Percentiles rank a stretch among this genome's conserved stretches.
phyloP scores from a whole-genome alignment of 2,329 filamentous ascomycete species.

The Penicillium capsulatum region DNA sequence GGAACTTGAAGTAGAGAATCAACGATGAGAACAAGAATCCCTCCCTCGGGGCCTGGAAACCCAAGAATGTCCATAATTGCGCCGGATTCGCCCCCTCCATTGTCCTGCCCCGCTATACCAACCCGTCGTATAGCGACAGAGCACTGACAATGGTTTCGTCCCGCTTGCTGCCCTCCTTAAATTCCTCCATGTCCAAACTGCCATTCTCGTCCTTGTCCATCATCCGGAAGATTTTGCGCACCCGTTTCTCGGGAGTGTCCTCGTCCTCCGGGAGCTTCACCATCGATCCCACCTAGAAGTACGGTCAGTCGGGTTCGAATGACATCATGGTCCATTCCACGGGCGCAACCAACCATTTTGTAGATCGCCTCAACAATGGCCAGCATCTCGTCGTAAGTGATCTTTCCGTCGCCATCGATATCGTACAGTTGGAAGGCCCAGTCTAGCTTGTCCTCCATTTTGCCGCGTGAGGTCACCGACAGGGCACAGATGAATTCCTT shows the following conservation, averaged over 20 bases:
- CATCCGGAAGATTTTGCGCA: slow-evolving; percentile 98
- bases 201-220: slow-evolving; percentile 99
- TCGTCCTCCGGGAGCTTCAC: slow-evolving; percentile 98
- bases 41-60: too few relatives aligned
- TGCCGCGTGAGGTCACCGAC: slow-evolving; percentile 92
- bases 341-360: slow-evolving; percentile 79
- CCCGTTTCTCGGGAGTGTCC: slow-evolving; percentile 97
- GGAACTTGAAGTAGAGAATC: neutral
- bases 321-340: too few relatives aligned
- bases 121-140: slow-evolving; percentile 88
- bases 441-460: slow-evolving; percentile 99
- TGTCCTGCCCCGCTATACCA: slow-evolving; percentile 63
- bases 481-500: slow-evolving; percentile 99
- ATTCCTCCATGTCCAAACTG: slow-evolving; percentile 92
- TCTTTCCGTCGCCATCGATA: slow-evolving; percentile 98
- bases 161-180: slow-evolving; percentile 98
- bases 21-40: slow-evolving; percentile 1
- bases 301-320: neutral
- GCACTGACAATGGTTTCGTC: slow-evolving; percentile 99
- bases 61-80: slow-evolving; percentile 11
- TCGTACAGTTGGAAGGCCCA: slow-evolving; percentile 99
- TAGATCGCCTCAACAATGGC: slow-evolving; percentile 99
- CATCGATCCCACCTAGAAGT: slow-evolving; percentile 84
- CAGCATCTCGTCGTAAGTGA: slow-evolving; percentile 98
- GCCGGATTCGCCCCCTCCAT: slow-evolving; percentile 17